Conservation (phyloP, 768 basidiomycete genomes). For the Auricularia auricula-judae region DNA sequence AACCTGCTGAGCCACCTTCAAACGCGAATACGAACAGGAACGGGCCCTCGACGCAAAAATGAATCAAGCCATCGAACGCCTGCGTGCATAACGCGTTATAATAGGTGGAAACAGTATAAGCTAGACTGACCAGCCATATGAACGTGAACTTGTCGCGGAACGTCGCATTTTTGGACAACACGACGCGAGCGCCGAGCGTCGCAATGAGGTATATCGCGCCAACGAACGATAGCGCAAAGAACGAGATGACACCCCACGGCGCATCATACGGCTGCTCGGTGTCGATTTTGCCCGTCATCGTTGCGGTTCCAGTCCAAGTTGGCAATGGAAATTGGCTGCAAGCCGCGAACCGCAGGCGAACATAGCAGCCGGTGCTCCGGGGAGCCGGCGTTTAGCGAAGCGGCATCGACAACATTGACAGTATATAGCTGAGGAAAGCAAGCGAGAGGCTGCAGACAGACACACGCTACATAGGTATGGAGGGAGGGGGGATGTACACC, state of each 20-base stretch:
- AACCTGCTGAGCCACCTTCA: background rate
- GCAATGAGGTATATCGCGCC: background rate
- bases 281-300: too few species aligned
- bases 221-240: background rate
- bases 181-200: background rate
- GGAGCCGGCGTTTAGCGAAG: too few species aligned
- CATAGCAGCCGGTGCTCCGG: too few species aligned
- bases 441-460: too few species aligned
- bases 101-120: too few species aligned
- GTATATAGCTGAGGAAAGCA: too few species aligned
- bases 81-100: too few species aligned
- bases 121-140: background rate
- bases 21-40: conserved; percentile 32
- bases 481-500: background rate
- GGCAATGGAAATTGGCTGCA: too few species aligned
- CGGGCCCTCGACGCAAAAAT: conserved; percentile 69
- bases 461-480: background rate
- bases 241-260: background rate
- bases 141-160: background rate
- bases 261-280: background rate
- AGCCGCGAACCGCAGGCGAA: too few species aligned
- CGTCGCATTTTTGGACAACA: background rate
- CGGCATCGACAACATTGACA: too few species aligned
- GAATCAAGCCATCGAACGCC: conserved; percentile 70
- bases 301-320: too few species aligned